These are phyloP conservation scores for Aristolochia contorta DNA, from an alignment of 164 flowering plant species.

Conservation along the genomic window DNA sequence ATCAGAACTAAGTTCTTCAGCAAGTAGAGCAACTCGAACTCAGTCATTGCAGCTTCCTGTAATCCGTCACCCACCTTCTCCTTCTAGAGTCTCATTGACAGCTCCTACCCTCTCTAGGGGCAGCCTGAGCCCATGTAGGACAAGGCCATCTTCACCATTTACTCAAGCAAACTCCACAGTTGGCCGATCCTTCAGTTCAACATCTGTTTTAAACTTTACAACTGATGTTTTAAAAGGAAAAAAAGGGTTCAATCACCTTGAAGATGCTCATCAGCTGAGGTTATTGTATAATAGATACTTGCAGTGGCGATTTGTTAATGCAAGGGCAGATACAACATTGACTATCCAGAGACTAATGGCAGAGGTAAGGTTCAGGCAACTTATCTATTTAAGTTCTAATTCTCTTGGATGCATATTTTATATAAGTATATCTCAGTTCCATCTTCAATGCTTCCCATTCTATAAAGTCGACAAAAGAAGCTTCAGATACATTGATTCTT, in stretches of 20 bases:
- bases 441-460: too few species aligned
- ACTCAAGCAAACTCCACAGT: constrained; percentile 16
- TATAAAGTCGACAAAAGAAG: too few species aligned
- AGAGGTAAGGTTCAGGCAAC: constrained; percentile 39
- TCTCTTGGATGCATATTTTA: too few species aligned
- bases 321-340: constrained; percentile 48
- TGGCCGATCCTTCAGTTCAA: constrained; percentile 39
- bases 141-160: constrained; percentile 30
- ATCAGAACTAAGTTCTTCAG: constrained; percentile 26
- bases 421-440: too few species aligned
- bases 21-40: constrained; percentile 15
- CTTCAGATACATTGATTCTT: not conserved
- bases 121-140: constrained; percentile 55
- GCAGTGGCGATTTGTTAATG: constrained; percentile 88
- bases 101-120: constrained; percentile 51
- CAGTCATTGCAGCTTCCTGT: constrained; percentile 31
- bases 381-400: too few species aligned
- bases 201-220: constrained; percentile 72
- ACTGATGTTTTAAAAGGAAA: constrained; percentile 65
- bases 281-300: constrained; percentile 66
- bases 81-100: constrained; percentile 22
- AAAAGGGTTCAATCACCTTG: constrained; percentile 48
- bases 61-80: constrained; percentile 47
- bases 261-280: constrained; percentile 86
- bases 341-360: constrained; percentile 45